Percentiles rank a stretch among this genome's conserved stretches.
Evolutionary conservation across 306 rosid species (phyloP).

Genomic region (Castanea sativa): DNA sequence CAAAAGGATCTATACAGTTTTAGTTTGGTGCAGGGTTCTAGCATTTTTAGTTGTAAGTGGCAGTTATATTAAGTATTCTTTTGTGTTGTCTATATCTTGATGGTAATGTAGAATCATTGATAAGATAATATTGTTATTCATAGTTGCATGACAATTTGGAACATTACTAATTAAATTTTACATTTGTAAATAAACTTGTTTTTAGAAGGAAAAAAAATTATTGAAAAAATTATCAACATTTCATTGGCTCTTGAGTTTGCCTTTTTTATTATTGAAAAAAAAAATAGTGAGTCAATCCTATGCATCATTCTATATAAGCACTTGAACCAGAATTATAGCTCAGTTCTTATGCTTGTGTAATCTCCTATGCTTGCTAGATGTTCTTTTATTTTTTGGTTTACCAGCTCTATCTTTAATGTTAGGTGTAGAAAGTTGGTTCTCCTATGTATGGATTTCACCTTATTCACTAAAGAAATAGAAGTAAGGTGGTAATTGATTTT

Average conservation of each 20-base stretch:
- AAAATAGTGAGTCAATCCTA: not conserved
- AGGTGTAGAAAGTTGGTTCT: not conserved
- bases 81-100: not conserved
- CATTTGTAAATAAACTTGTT: not conserved
- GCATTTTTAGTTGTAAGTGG: slow-evolving; percentile 89
- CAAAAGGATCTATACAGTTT: slow-evolving; percentile 91
- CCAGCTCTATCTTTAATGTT: not conserved
- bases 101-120: not conserved
- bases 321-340: not conserved
- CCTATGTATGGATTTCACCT: not conserved
- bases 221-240: not conserved
- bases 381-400: not conserved
- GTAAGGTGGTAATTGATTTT: too few relatives aligned
- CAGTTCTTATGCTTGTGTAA: not conserved
- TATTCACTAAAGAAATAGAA: too few relatives aligned
- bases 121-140: not conserved
- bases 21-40: slow-evolving; percentile 96
- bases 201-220: too few relatives aligned
- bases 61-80: not conserved
- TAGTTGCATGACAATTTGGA: not conserved
- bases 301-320: not conserved
- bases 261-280: not conserved
- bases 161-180: not conserved
- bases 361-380: slow-evolving; percentile 3
- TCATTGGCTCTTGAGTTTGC: not conserved